Evolutionary conservation across 2,329 filamentous ascomycete genomes (phyloP).

Genomic region (Penicillium olsonii): DNA sequence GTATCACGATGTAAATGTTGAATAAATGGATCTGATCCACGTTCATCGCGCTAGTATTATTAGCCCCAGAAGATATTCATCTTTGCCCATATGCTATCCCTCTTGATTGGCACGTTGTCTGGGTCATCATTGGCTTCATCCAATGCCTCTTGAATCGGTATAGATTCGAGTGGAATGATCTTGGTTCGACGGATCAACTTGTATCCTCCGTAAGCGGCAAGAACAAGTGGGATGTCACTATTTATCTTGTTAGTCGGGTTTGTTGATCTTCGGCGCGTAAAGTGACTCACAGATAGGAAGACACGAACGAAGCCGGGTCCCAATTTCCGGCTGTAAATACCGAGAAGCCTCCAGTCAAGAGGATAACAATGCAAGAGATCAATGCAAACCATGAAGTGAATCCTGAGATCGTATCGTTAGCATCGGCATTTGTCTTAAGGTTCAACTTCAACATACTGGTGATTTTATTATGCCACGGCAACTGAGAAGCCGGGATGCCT

Average conservation of each 20-base stretch:
- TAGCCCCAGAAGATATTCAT: constrained; percentile 40
- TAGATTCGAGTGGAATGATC: constrained; percentile 51
- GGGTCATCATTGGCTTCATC: constrained; percentile 45
- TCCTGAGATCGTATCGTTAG: constrained; percentile 42
- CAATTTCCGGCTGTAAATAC: constrained; percentile 64
- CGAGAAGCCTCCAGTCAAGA: constrained; percentile 69
- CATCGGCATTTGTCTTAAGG: not conserved
- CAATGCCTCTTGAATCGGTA: constrained; percentile 57
- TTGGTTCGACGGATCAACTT: constrained; percentile 67
- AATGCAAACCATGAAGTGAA: constrained; percentile 65
- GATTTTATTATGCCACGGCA: constrained; percentile 67
- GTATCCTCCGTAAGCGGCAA: constrained; percentile 61
- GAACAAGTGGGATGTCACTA: constrained; percentile 63
- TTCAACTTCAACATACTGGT: constrained; percentile 50
- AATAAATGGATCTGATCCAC: not conserved
- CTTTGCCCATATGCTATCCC: constrained; percentile 25
- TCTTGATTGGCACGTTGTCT: constrained; percentile 34
- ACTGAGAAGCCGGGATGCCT: constrained; percentile 49
- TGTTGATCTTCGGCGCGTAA: not conserved
- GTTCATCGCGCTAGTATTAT: not conserved
- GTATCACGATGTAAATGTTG: not conserved
- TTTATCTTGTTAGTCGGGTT: not conserved
- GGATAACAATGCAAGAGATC: constrained; percentile 61
- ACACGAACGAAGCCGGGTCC: constrained; percentile 60
- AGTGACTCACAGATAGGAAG: constrained; percentile 61